Conservation (phyloP, 164 flowering plant genomes). For the Stephania cephalantha region DNA sequence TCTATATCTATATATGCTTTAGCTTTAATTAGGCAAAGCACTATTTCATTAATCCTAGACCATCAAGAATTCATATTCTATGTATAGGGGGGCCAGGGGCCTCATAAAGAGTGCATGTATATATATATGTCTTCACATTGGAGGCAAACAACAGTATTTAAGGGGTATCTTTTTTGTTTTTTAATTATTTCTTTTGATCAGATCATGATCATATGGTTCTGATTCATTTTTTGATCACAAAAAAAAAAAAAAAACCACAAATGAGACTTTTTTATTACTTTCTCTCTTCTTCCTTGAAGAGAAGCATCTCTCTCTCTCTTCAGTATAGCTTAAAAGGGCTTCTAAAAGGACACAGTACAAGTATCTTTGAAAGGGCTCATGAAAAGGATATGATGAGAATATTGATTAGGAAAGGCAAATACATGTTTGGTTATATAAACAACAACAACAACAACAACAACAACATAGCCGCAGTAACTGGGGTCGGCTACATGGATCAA, state of each 20-base stretch:
- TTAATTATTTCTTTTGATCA: not conserved
- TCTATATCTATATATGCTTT: not conserved
- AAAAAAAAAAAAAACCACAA: not conserved
- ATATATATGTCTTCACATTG: not conserved
- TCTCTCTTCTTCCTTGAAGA: not conserved
- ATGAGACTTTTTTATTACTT: not conserved
- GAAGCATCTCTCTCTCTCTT: not conserved
- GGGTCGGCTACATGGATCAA: too few species aligned
- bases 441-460: too few species aligned
- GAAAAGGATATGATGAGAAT: not conserved
- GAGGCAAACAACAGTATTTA: not conserved
- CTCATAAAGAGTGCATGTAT: not conserved
- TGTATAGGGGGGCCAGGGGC: not conserved
- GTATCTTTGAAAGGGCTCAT: not conserved
- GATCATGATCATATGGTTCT: not conserved
- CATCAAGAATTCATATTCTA: not conserved
- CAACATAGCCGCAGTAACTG: too few species aligned
- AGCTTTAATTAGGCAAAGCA: not conserved
- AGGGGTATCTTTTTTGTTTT: not conserved
- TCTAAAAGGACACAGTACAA: not conserved
- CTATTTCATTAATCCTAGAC: not conserved
- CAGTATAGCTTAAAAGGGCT: not conserved
- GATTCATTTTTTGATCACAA: not conserved
- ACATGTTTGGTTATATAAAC: not conserved
- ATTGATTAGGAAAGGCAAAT: not conserved